Evolutionary conservation across 2,329 filamentous ascomycete species (phyloP), one percentile per base, ranked within the genome.

Genomic region (Neofusicoccum sp.): DNA sequence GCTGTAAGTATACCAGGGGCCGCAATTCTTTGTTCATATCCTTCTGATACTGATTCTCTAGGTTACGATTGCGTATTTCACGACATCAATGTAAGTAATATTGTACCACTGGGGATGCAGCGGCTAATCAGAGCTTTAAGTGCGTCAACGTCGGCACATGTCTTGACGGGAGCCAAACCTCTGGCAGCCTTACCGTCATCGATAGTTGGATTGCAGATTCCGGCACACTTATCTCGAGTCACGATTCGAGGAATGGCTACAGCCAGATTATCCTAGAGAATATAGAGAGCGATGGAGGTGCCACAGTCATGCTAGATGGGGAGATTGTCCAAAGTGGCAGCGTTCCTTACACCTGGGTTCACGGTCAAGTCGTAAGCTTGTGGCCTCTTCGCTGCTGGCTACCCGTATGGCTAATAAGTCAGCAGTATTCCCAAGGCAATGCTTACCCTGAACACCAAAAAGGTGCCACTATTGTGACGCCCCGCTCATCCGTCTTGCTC

Each of bases 221-320:
- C 3, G 61, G 61, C 22, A 59, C 36, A 4, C 22, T 63, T 14
- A n/a, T 63, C 3, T 58, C 36, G 39, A 58, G 54, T 29, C 45
- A 44, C 54, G 39, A 33, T 11, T 50, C 50, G 8, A 37, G 22
- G 2, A 36, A 61, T 16, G 45, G 37, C 29, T 50, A 50, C 52
- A 63, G 59, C 44, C 43, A 56, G 45, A 34, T 63, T 6, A 52
- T 63, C 11, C 52, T 63, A 36, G 61, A 59, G n/a, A 64, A 64
- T n/a, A 60, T 64, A 29, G 11, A 37, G 29, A 50, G 45, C 37
- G 45, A 47, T 7, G 50, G 50, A 7, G 47, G 48, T 14, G 44
- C 29, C 16, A 63, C 61, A 6, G 52, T 63, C 6, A 37, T 28
- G 3, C 9, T 63, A 11, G 34, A 31, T 6, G 45, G 54, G 6